Base-by-base conservation (phyloP, 768 basidiomycete species). In the Leccinum rimulosum region DNA sequence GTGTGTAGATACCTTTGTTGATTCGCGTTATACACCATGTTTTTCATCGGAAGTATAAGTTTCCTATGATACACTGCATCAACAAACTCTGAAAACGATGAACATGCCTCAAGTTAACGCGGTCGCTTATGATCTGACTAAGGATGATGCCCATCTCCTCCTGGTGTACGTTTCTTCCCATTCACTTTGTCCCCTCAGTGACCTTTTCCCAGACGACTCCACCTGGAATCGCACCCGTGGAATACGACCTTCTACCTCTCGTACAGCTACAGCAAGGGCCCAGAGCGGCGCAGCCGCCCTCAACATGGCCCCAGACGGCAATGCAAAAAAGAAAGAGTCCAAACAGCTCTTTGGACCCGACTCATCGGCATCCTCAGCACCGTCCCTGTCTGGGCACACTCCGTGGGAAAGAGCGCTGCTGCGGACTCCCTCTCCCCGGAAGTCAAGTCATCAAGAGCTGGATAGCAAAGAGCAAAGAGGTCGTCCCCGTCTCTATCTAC, bases 391-490 rank as follows among this genome's bases (percentile, higher is more conserved):
- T 93, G 91, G 91, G 85, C 91, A 1, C 74, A 82, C 28, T 66
- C 71, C 28, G 77, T 77, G 53, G 87, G 89, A 71, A 92, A 88
- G 79, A 83, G 78, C 61, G 71, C 81, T 15, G 68, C 82, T 49
- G 79, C 81, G 40, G 89, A 93, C 66, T 84, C 85, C 65, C 80
- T 97, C 47, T 91, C 92, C 1, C 86, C 89, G 0, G 91, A 95
- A 33, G 79, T 22, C 22, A 22, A 22, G 22, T 90, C 48, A 87
- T 98, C 62, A 86, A 83, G 68, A 73, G 74, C 10, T 98, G 95
- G 95, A 83, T 96, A 17, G 86, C 86, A 59, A 93, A 88, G 78
- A 87, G 84, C 75, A 94, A 93, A 77, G 85, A 94, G 80, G 93
- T 93, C 55, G 17, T 25, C 4, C 22, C 28, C 15, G 4, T 52